A percentile compares a stretch with the other conserved stretches of the same genome.
Conservation (phyloP, 768 basidiomycete genomes). For the Mycena haematopus region DNA sequence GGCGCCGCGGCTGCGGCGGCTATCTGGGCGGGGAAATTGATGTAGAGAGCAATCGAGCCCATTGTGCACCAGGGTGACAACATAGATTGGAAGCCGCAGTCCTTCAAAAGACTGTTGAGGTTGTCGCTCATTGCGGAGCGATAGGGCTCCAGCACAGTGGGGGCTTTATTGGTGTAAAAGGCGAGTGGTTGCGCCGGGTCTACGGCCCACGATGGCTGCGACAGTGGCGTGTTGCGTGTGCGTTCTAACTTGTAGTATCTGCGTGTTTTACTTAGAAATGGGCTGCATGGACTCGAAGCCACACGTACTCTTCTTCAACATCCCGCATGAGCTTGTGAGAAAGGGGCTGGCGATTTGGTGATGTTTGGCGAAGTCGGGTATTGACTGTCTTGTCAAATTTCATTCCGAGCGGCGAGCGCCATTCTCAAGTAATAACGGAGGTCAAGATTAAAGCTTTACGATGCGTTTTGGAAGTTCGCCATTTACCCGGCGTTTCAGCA, state of each 20-base stretch:
- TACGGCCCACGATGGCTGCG: background rate
- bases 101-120: background rate
- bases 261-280: background rate
- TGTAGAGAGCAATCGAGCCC: background rate
- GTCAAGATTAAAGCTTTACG: no score
- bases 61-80: no score
- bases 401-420: no score
- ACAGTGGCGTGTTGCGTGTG: background rate
- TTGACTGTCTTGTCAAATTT: no score
- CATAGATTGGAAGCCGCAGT: background rate
- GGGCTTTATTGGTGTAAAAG: background rate
- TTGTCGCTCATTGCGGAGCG: background rate
- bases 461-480: no score
- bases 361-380: no score
- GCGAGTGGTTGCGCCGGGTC: background rate
- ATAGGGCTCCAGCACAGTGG: background rate
- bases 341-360: no score
- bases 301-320: background rate
- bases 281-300: background rate
- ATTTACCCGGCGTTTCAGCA: conserved; percentile 1
- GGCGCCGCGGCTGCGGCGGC: background rate
- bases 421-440: no score
- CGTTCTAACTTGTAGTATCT: conserved; percentile 2
- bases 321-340: conserved; percentile 7
- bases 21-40: background rate